Percentiles rank a stretch among this genome's conserved stretches.
Conservation (phyloP, 1,284 basidiomycete genomes). For the Anthracocystis setariae region DNA sequence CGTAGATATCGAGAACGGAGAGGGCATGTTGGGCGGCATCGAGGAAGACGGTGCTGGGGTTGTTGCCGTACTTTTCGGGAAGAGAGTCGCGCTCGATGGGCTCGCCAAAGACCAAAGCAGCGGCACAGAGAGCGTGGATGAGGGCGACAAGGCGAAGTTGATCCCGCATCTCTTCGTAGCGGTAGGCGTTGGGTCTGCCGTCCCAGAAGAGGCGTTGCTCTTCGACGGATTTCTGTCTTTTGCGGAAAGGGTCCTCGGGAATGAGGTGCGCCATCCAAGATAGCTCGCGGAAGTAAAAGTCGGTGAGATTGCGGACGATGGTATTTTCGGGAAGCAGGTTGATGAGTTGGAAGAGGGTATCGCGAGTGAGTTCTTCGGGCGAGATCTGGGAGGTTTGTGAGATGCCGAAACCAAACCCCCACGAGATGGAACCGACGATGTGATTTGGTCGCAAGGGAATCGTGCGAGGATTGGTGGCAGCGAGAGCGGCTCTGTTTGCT, state of each 20-base stretch:
- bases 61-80: constrained; percentile 23
- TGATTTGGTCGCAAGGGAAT: constrained; percentile 10
- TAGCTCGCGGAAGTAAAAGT: constrained; percentile 49
- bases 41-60: constrained; percentile 44
- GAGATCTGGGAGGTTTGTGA: constrained; percentile 35
- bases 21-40: constrained; percentile 51
- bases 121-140: constrained; percentile 43
- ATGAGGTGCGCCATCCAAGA: constrained; percentile 49
- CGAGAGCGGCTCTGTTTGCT: constrained; percentile 34
- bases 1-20: constrained; percentile 50
- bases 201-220: constrained; percentile 34
- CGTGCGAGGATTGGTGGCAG: constrained; percentile 8
- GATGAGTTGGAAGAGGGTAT: constrained; percentile 44
- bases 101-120: constrained; percentile 37
- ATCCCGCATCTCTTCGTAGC: constrained; percentile 41
- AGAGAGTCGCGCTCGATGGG: constrained; percentile 27
- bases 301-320: constrained; percentile 30
- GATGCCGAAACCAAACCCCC: constrained; percentile 50
- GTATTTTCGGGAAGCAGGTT: constrained; percentile 34
- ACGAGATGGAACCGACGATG: constrained; percentile 20
- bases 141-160: constrained; percentile 36
- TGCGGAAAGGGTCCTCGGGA: constrained; percentile 30
- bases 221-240: constrained; percentile 22
- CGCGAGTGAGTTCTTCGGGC: constrained; percentile 33
- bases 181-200: constrained; percentile 24